These are phyloP conservation scores for Hypomontagnella submonticulosa DNA, from an alignment of 495 filamentous ascomycete genomes.

Conservation along the genomic window DNA sequence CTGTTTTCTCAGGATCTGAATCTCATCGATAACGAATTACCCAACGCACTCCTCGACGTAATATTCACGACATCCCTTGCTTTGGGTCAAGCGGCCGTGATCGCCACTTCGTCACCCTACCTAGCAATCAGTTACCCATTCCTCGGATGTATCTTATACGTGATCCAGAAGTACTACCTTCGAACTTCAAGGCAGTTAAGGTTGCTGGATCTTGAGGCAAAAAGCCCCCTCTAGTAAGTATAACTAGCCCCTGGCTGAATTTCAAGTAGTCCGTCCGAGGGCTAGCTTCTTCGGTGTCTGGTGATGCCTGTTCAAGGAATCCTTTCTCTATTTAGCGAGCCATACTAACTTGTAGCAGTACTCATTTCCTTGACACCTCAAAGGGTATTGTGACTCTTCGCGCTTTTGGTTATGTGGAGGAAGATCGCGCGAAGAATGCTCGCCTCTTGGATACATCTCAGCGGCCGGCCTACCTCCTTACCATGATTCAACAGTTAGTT, in stretches of 20 bases:
- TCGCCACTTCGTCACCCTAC: slow-evolving; percentile 46
- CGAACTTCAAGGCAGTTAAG: slow-evolving; percentile 70
- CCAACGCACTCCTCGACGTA: slow-evolving; percentile 32
- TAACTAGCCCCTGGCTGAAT: background rate
- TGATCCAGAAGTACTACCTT: slow-evolving; percentile 69
- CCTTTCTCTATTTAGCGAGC: too few species aligned
- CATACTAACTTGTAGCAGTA: slow-evolving; percentile 31
- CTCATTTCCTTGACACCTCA: slow-evolving; percentile 65
- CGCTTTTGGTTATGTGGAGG: slow-evolving; percentile 60
- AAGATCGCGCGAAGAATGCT: slow-evolving; percentile 58
- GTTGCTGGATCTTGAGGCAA: slow-evolving; percentile 68
- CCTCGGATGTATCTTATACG: slow-evolving; percentile 53
- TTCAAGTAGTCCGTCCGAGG: too few species aligned
- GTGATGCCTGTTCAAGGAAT: too few species aligned
- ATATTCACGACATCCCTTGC: slow-evolving; percentile 23
- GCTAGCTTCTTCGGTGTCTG: too few species aligned
- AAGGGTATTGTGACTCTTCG: slow-evolving; percentile 63
- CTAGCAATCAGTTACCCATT: slow-evolving; percentile 42
- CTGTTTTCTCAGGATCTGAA: slow-evolving; percentile 60
- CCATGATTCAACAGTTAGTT: slow-evolving; percentile 59
- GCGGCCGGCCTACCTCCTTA: slow-evolving; percentile 68
- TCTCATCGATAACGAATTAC: slow-evolving; percentile 54
- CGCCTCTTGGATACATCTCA: slow-evolving; percentile 66
- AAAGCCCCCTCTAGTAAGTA: slow-evolving; percentile 49
- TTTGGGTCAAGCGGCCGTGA: slow-evolving; percentile 48